phyloP scores from a whole-genome alignment of 1,284 basidiomycete species.

The Apiotrichum gamsii region DNA sequence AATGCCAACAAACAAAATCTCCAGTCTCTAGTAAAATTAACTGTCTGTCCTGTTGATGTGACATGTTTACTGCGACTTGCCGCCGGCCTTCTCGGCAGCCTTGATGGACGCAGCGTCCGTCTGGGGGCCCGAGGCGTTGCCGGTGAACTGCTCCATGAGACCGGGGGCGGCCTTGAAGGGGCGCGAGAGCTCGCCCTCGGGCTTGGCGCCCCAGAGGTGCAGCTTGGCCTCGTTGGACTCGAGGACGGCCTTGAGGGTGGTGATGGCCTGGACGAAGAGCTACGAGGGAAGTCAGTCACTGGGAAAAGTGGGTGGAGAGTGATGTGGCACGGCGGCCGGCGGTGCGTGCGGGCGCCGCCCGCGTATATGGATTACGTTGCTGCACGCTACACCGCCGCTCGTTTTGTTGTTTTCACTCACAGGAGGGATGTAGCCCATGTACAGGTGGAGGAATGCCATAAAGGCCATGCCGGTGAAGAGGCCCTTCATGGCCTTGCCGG shows the following conservation, averaged over 20 bases:
- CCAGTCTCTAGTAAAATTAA: too few relatives aligned
- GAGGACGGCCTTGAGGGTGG: constrained; percentile 18
- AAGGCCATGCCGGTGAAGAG: constrained; percentile 18
- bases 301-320: neutral
- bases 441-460: constrained; percentile 20
- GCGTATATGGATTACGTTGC: too few relatives aligned
- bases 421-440: constrained; percentile 24
- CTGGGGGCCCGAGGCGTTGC: constrained; percentile 55
- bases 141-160: constrained; percentile 56
- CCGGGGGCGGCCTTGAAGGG: constrained; percentile 42
- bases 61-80: constrained; percentile 51
- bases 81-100: constrained; percentile 71
- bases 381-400: neutral
- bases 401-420: constrained; percentile 5
- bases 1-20: neutral
- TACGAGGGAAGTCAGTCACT: constrained; percentile 4
- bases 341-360: too few relatives aligned
- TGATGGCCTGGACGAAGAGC: constrained; percentile 23
- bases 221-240: constrained; percentile 23
- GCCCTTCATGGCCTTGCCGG: constrained; percentile 20
- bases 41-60: too few relatives aligned
- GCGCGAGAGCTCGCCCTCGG: constrained; percentile 19
- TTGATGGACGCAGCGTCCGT: constrained; percentile 80
- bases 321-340: neutral
- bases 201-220: constrained; percentile 16